phyloP scores from a whole-genome alignment of 1,139 yeast genomes.

The Yamadazyma trypodendri region DNA sequence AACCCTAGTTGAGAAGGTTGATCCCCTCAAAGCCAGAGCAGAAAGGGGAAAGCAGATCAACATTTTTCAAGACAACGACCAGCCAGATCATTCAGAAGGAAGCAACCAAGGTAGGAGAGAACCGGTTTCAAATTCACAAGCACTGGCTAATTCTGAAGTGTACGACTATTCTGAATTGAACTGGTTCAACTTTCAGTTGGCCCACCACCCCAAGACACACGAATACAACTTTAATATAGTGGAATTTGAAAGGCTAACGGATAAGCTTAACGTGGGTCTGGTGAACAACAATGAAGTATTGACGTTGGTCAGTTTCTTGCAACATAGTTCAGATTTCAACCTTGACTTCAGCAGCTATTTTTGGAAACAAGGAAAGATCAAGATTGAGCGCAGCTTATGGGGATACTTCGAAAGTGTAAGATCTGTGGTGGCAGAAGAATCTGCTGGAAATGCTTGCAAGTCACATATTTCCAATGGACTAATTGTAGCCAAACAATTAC shows the following conservation, averaged over 20 bases:
- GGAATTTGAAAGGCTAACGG: conserved; percentile 17
- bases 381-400: conserved; percentile 30
- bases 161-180: conserved; percentile 35
- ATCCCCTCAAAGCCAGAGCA: conserved; percentile 39
- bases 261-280: conserved; percentile 8
- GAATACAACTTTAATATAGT: conserved; percentile 7
- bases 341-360: conserved; percentile 27
- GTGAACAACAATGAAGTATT: conserved; percentile 16
- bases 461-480: conserved; percentile 27
- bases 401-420: conserved; percentile 18
- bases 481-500: conserved; percentile 34
- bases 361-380: conserved; percentile 22
- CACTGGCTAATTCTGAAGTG: background rate
- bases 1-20: conserved; percentile 38
- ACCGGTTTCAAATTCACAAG: conserved; percentile 18
- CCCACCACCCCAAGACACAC: conserved; percentile 21
- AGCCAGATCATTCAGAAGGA: background rate
- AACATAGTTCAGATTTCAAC: conserved; percentile 17
- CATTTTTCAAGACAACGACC: conserved; percentile 35
- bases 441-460: background rate
- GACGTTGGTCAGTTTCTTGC: conserved; percentile 25
- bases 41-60: conserved; percentile 33
- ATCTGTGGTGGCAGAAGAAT: background rate
- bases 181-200: conserved; percentile 43
- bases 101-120: conserved; percentile 9